Conservation (phyloP, 164 flowering plant species). For the Nelumbo lutea region DNA sequence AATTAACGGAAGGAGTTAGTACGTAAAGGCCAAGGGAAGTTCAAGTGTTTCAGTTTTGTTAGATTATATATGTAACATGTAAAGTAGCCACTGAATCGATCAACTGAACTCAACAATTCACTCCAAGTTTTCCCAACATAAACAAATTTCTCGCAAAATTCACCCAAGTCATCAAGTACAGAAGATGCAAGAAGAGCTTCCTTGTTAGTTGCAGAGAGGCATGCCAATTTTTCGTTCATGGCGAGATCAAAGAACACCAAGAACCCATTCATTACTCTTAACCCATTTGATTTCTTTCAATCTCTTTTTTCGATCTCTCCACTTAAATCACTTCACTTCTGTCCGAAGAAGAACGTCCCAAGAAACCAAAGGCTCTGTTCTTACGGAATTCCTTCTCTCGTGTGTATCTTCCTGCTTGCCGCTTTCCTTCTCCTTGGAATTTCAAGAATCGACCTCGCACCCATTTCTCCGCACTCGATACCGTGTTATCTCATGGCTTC, state of each 20-base stretch:
- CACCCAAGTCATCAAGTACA: background rate
- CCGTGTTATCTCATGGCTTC: slow-evolving; percentile 16
- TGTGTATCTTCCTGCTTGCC: slow-evolving; percentile 23
- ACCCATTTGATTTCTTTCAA: slow-evolving; percentile 24
- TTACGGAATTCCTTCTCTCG: slow-evolving; percentile 10
- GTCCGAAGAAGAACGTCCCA: slow-evolving; percentile 18
- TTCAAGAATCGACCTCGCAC: slow-evolving; percentile 12
- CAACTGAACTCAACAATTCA: too few relatives aligned
- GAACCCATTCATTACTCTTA: slow-evolving; percentile 17
- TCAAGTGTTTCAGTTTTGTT: too few relatives aligned
- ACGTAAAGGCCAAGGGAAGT: too few relatives aligned
- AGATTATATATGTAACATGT: too few relatives aligned
- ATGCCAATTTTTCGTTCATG: slow-evolving; percentile 14
- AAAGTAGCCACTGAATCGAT: too few relatives aligned
- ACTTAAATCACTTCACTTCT: slow-evolving; percentile 11
- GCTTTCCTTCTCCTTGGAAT: slow-evolving; percentile 29
- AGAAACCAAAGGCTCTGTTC: slow-evolving; percentile 21
- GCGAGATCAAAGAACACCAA: slow-evolving; percentile 34
- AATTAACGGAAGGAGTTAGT: too few relatives aligned
- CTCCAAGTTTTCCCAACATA: too few relatives aligned
- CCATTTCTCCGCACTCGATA: slow-evolving; percentile 16
- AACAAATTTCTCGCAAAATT: background rate
- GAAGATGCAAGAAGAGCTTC: slow-evolving; percentile 5
- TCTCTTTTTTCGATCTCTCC: slow-evolving; percentile 13
- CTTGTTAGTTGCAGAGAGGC: slow-evolving; percentile 10